Evolutionary conservation across 768 basidiomycete genomes (phyloP), one percentile per base, ranked within the genome.

Genomic region (Suillus tomentosus): DNA sequence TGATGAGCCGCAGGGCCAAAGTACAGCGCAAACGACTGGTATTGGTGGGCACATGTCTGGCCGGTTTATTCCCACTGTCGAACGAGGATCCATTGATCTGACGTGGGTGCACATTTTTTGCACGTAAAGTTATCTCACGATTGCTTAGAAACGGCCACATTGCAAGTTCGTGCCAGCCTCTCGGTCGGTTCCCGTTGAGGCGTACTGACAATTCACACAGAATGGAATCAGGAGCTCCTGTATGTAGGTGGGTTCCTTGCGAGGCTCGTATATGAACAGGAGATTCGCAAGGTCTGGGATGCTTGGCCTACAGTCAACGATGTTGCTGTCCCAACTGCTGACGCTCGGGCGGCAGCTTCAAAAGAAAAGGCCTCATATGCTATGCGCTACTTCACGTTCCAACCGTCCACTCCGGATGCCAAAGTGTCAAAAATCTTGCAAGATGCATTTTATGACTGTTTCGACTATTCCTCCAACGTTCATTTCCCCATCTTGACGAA

Each of bases 51-150:
- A 89, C 61, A 76, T 91, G 63, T 81, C 94, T 3, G 88, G 91
- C 10, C 82, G 95, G 7, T 97, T 97, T 73, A 95, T 98, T 59
- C 93, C 95, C 8, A 98, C 96, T 0, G 94, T 98, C 7, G 96
- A 99, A 75, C 85, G 96, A 68, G 95, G 97, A 75, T 89, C 91
- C 0, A 89, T 96, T 62, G 95, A 94, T 76, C 79, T 96, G 40
- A 88, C 93, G 89, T 93, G 71, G 76, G 88, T 62, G 19, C 45
- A 31, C 39, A 43, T 34, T 51, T 55, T 60, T 31, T 34, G 17
- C n/a, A 47, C 36, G 39, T 53, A 11, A 56, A 61, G 15, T 34
- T 27, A 48, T 51, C 7, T 22, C 66, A 6, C 61, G 59, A 51
- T 50, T 42, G 3, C 36, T 50, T 58, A 94, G 92, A 71, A 95